Evolutionary conservation across 129 eudicot genomes (phyloP), one percentile per base, ranked within the genome.

Genomic region (Flaveria trinervia): DNA sequence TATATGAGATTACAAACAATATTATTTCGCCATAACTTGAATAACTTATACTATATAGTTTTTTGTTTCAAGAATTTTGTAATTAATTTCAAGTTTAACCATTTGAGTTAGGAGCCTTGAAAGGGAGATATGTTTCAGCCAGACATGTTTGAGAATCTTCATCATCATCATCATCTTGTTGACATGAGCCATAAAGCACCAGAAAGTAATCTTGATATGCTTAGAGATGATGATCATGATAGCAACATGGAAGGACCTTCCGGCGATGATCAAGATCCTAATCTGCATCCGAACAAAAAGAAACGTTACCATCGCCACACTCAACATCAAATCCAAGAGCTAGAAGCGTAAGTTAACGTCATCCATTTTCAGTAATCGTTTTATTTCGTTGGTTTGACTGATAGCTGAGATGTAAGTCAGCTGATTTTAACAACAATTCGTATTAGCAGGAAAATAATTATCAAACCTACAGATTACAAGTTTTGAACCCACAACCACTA

Each of bases 271-370:
- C 96, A 86, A 82, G 99, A 94, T 80, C 98, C 98, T 8, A 90
- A 79, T 72, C 96, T 85, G 84, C 95, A 85, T 18, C 90, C 94
- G 12, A 84, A 83, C 79, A 92, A 94, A 81, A 94, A 86, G 93
- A 94, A 94, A 77, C 91, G 99, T 13, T 94, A 91, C 76, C 99
- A 94, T 77, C 99, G 99, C 77, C 97, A 94, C 52, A 94, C 97
- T 13, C 99, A 94, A 79, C 93, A 87, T 36, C 99, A 94, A 65
- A 94, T 94, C 60, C 96, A 86, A 23, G 99, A 94, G 85, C 86
- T 94, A 92, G 97, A 89, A 88, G 77, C 90, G 97, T 92, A 87
- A 73, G 83, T 25, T 61, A 28, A 25, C 68, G 74, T 33, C 62
- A 45, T 17, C 20, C 15, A 0, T 30, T 39, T 56, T 39, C 13